phyloP scores from a whole-genome alignment of 2,329 filamentous ascomycete species.

The Aspergillus spinulosporus region DNA sequence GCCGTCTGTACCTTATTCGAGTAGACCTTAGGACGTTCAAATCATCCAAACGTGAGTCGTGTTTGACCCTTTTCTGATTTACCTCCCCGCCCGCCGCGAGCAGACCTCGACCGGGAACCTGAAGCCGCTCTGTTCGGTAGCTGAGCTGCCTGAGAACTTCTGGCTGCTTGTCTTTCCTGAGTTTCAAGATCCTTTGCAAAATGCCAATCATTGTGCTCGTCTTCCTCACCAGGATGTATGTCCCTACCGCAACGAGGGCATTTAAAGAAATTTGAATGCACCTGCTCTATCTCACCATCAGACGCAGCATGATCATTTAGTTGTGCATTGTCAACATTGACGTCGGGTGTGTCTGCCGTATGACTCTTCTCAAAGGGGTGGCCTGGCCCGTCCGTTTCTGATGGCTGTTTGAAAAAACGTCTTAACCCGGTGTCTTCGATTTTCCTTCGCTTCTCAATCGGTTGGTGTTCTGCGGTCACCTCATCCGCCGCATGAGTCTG shows the following conservation, averaged over 20 bases:
- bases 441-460: slow-evolving; percentile 47
- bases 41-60: slow-evolving; percentile 37
- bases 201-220: slow-evolving; percentile 91
- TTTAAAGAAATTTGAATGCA: slow-evolving; percentile 35
- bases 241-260: slow-evolving; percentile 67
- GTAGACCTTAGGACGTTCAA: too few relatives aligned
- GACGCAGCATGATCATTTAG: background rate
- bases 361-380: background rate
- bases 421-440: slow-evolving; percentile 55
- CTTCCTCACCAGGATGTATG: slow-evolving; percentile 60
- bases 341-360: background rate
- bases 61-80: slow-evolving; percentile 41
- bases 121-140: slow-evolving; percentile 18
- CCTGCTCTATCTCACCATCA: background rate
- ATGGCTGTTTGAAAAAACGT: slow-evolving; percentile 56
- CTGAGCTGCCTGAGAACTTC: slow-evolving; percentile 19
- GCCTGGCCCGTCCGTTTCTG: background rate
- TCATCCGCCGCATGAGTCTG: slow-evolving; percentile 21
- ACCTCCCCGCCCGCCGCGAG: slow-evolving; percentile 28
- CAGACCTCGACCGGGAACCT: slow-evolving; percentile 23
- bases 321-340: background rate
- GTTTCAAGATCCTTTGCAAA: slow-evolving; percentile 83
- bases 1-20: background rate
- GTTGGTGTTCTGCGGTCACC: slow-evolving; percentile 16
- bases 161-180: slow-evolving; percentile 53